A percentile compares a stretch with the other conserved stretches of the same genome.
phyloP scores from a whole-genome alignment of 176 grass and related monocot species.

The Zea mays region DNA sequence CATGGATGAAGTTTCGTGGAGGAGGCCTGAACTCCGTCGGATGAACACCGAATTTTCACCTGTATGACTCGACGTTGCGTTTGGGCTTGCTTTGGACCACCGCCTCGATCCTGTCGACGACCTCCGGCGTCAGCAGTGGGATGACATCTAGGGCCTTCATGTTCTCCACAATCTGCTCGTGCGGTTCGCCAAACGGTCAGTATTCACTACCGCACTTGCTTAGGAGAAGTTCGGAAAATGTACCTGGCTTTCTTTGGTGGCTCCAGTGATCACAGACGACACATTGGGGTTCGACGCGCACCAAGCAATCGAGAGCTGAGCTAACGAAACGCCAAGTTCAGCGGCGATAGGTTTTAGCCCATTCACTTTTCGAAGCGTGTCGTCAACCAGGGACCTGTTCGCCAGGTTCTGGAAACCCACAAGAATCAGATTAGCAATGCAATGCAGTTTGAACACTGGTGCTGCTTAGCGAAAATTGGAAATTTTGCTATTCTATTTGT shows the following conservation, averaged over 20 bases:
- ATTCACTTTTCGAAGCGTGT: constrained; percentile 83
- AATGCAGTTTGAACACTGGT: background rate
- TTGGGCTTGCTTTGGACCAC: constrained; percentile 92
- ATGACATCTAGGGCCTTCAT: constrained; percentile 92
- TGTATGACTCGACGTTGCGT: constrained; percentile 72
- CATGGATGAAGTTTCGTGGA: background rate
- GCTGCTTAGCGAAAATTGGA: background rate
- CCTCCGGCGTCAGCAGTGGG: constrained; percentile 75
- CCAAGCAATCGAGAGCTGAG: constrained; percentile 94
- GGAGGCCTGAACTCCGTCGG: constrained; percentile 29
- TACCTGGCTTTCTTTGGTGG: constrained; percentile 99
- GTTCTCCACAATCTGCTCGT: constrained; percentile 81
- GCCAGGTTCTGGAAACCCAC: constrained; percentile 71
- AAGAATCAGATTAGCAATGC: background rate
- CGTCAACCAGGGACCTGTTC: constrained; percentile 77
- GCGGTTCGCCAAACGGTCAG: background rate
- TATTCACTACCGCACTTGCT: background rate
- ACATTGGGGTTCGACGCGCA: constrained; percentile 92
- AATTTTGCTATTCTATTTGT: background rate
- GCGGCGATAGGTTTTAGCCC: constrained; percentile 82
- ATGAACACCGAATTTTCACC: constrained; percentile 39
- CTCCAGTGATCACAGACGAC: constrained; percentile 97
- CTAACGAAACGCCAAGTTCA: constrained; percentile 72
- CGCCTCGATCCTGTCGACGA: constrained; percentile 79
- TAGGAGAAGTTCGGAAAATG: background rate